Conservation (phyloP, 2,329 filamentous ascomycete genomes). For the Cytospora mali region DNA sequence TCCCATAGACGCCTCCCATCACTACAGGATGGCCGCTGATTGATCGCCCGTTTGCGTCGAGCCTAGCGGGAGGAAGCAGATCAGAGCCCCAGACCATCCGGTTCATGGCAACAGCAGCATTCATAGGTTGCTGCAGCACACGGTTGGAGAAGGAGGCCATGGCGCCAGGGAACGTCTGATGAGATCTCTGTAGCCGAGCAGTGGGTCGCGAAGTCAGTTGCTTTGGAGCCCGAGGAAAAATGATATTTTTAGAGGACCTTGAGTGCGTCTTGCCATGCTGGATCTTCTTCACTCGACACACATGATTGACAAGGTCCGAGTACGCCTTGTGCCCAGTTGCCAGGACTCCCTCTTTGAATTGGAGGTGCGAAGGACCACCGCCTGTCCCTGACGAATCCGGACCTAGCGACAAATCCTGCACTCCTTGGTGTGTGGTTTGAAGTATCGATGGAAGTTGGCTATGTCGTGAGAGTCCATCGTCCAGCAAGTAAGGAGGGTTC, state of each 20-base stretch:
- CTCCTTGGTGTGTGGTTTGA: slow-evolving; percentile 33
- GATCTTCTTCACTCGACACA: slow-evolving; percentile 61
- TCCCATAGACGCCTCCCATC: slow-evolving; percentile 30
- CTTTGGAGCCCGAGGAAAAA: slow-evolving; percentile 58
- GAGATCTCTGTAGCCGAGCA: slow-evolving; percentile 25
- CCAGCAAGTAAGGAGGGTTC: slow-evolving; percentile 33
- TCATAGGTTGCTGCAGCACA: slow-evolving; percentile 12
- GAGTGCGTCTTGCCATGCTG: slow-evolving; percentile 43
- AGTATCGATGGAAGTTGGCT: slow-evolving; percentile 31
- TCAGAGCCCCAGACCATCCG: slow-evolving; percentile 23
- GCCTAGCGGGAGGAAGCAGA: slow-evolving; percentile 17
- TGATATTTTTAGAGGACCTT: slow-evolving; percentile 51
- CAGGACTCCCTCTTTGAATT: slow-evolving; percentile 70
- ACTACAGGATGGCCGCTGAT: slow-evolving; percentile 25
- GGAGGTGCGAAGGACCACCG: slow-evolving; percentile 37
- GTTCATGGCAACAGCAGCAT: slow-evolving; percentile 18
- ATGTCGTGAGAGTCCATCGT: slow-evolving; percentile 35
- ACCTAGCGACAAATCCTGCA: slow-evolving; percentile 34
- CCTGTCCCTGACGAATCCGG: slow-evolving; percentile 27
- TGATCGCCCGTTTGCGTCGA: slow-evolving; percentile 21
- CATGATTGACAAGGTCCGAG: slow-evolving; percentile 66
- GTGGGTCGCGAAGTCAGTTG: slow-evolving; percentile 30
- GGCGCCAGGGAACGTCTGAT: slow-evolving; percentile 26
- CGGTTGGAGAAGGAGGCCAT: slow-evolving; percentile 18
- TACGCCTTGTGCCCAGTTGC: slow-evolving; percentile 74